Conservation (phyloP, 192 early-diverging fungal species). For the Podochytrium sp. region DNA sequence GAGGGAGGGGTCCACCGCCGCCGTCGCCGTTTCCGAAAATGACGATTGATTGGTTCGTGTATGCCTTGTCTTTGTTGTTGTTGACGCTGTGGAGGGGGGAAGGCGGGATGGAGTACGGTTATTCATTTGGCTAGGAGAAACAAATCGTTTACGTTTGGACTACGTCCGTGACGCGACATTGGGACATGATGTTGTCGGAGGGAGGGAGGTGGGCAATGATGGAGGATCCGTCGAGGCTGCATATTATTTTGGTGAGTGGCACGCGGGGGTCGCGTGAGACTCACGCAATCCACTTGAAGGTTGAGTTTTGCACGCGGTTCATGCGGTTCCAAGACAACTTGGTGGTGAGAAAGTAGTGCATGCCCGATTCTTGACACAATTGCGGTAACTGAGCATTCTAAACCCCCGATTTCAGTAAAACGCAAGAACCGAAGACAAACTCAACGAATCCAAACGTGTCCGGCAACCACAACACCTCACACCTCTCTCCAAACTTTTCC, state of each 20-base stretch:
- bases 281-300: conserved; percentile 89
- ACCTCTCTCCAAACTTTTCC: conserved; percentile 50
- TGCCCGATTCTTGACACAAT: conserved; percentile 49
- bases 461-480: conserved; percentile 86
- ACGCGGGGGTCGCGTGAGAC: not conserved
- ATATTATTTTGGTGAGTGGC: not conserved
- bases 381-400: conserved; percentile 74
- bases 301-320: conserved; percentile 94
- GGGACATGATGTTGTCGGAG: conserved; percentile 82
- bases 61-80: conserved; percentile 86
- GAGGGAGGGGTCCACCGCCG: conserved; percentile 80
- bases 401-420: not conserved
- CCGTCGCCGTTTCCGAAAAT: conserved; percentile 96
- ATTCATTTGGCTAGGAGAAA: not conserved
- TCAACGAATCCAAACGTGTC: conserved; percentile 39
- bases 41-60: conserved; percentile 81
- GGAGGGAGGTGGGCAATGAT: conserved; percentile 90
- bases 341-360: conserved; percentile 96
- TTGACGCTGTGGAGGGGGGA: conserved; percentile 54
- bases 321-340: conserved; percentile 99
- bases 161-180: conserved; percentile 59
- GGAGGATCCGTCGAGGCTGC: conserved; percentile 74
- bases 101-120: not conserved
- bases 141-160: conserved; percentile 36
- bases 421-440: not conserved